Evolutionary conservation across 495 filamentous ascomycete genomes (phyloP).

Genomic region (Talaromyces trachyspermus): DNA sequence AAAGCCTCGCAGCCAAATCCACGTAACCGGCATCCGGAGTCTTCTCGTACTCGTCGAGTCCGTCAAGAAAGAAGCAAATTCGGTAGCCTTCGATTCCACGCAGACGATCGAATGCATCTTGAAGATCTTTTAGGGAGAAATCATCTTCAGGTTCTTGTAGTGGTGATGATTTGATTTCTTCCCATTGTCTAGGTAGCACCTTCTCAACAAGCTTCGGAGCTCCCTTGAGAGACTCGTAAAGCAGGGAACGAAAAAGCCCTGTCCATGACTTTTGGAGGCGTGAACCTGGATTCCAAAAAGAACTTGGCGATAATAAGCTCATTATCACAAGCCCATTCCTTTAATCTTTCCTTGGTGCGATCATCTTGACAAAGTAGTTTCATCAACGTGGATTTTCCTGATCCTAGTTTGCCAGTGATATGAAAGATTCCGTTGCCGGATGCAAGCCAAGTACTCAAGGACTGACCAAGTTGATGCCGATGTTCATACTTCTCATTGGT

Average conservation of each 20-base stretch:
- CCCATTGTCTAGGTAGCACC: neutral
- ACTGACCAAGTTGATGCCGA: neutral
- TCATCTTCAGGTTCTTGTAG: neutral
- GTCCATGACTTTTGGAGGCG: slow-evolving; percentile 14
- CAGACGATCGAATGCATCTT: neutral
- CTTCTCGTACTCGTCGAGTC: slow-evolving; percentile 35
- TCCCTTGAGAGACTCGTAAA: slow-evolving; percentile 19
- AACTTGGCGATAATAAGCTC: slow-evolving; percentile 15
- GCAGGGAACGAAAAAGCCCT: slow-evolving; percentile 24
- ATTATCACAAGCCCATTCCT: slow-evolving; percentile 11
- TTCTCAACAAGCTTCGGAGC: slow-evolving; percentile 12
- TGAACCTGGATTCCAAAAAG: slow-evolving; percentile 23
- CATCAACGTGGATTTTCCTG: slow-evolving; percentile 40
- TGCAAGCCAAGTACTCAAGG: neutral
- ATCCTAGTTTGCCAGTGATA: slow-evolving; percentile 35
- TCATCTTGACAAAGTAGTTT: slow-evolving; percentile 22
- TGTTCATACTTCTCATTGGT: no score
- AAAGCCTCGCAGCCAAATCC: neutral
- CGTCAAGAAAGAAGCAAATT: slow-evolving; percentile 31
- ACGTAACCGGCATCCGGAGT: slow-evolving; percentile 18
- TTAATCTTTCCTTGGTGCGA: slow-evolving; percentile 5
- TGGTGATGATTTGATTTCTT: neutral
- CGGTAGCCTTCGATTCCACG: neutral
- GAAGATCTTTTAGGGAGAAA: neutral
- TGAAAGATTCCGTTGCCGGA: slow-evolving; percentile 23